Evolutionary conservation across 176 grass and related monocot genomes (phyloP).

Genomic region (Carex cristatella): DNA sequence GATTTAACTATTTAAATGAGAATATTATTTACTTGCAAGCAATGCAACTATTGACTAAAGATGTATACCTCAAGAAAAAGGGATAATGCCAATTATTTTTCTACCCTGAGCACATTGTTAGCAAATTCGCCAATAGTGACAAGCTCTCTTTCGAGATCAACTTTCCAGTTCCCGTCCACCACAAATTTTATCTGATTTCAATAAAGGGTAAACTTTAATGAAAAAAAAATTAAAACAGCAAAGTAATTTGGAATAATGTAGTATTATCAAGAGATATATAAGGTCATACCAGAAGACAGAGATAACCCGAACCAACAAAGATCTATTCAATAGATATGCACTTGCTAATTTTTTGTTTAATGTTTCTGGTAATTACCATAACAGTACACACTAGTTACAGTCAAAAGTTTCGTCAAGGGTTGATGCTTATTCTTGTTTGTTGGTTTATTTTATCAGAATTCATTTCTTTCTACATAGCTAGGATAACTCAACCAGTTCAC

Average conservation of each 20-base stretch:
- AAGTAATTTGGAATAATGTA: background rate
- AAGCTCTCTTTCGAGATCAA: constrained; percentile 28
- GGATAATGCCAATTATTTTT: constrained; percentile 5
- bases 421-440: background rate
- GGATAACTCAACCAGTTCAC: background rate
- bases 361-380: background rate
- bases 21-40: background rate
- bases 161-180: constrained; percentile 39
- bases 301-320: background rate
- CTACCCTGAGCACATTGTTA: constrained; percentile 44
- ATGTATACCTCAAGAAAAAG: background rate
- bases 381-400: background rate
- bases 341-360: background rate
- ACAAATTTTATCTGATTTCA: constrained; percentile 46
- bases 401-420: background rate
- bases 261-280: background rate
- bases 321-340: background rate
- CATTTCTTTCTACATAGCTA: background rate
- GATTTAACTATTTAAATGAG: background rate
- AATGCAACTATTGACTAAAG: background rate
- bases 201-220: background rate
- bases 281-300: background rate
- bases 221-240: background rate
- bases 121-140: constrained; percentile 23
- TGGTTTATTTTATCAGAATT: background rate